Evolutionary conservation across 495 filamentous ascomycete genomes (phyloP), one percentile per base, ranked within the genome.

Genomic region (Aspergillus sclerotioniger): DNA sequence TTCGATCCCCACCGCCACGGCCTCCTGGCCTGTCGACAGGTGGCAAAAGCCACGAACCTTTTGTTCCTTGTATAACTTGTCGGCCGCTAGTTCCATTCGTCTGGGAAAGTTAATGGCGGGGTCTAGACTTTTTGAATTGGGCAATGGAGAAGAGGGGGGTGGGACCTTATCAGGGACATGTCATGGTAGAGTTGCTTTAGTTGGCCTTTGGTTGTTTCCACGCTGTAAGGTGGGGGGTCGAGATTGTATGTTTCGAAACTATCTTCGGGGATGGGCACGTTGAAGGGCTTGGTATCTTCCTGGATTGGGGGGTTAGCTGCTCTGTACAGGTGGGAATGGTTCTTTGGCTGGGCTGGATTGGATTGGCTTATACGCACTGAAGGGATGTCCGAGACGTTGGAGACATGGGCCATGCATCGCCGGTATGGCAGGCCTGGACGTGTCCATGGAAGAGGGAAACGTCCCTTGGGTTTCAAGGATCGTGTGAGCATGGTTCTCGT

Each of bases 1-100:
- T 74, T 96, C 91, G 66, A 96, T 95, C 61, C 92, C 92, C 48
- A 90, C 87, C 37, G 92, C 89, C 45, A 97, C 92, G 49, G 92
- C 92, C 79, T 97, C 92, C 77, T 97, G 92, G 17, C 69, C 65
- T 4, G 62, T 69, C 12, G 67, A 67, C 20, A 69, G 51, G 45
- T 71, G 69, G 53, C 67, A 75, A 51, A 71, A 70, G 1, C 70
- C 71, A 5, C 72, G 65, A 54, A 73, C 69, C 25, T 73, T 70
- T 12, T 57, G 54, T n/a, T 71, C 61, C 19, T 73, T 72, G 54
- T 71, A 71, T 15, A 71, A 51, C 6, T 52, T 51, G 51, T 72
- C 66, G 20, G 68, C 61, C 6, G 56, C 45, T 7, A 65, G 41
- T 54, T 70, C 62, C 50, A 67, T 49, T 15, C 67, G 60, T 41